phyloP scores from a whole-genome alignment of 441 rosid species.

The Aleurites moluccanus region DNA sequence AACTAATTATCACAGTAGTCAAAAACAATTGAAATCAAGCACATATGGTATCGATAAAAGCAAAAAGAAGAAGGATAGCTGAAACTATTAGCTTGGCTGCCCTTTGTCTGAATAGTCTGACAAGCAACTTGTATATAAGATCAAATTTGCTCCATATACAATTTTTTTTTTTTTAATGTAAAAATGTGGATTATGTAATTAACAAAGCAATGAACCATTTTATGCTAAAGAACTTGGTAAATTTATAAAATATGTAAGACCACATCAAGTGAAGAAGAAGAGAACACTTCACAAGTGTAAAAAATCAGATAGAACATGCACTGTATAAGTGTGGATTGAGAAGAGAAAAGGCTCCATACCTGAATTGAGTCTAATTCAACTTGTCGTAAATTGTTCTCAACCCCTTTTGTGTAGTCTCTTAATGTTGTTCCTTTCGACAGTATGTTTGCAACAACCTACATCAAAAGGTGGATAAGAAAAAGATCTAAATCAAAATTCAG shows the following conservation, averaged over 20 bases:
- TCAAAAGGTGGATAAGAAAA: slow-evolving; percentile 13
- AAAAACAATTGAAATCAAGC: slow-evolving; percentile 4
- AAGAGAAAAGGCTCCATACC: slow-evolving; percentile 45
- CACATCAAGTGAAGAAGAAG: background rate
- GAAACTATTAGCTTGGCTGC: background rate
- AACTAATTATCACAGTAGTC: slow-evolving; percentile 8
- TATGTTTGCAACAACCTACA: slow-evolving; percentile 87
- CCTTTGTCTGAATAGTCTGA: background rate
- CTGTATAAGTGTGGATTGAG: background rate
- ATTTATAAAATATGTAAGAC: background rate
- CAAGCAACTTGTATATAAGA: slow-evolving; percentile 5
- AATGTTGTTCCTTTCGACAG: slow-evolving; percentile 77
- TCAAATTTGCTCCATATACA: background rate
- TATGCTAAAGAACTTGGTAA: background rate
- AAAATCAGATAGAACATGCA: background rate
- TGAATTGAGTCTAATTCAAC: slow-evolving; percentile 92
- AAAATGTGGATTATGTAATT: background rate
- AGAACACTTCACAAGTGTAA: background rate
- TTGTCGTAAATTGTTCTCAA: slow-evolving; percentile 89
- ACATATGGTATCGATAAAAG: background rate
- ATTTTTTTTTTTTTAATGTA: background rate
- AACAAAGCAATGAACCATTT: background rate
- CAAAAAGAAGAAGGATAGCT: background rate
- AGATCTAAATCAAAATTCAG: slow-evolving; percentile 6
- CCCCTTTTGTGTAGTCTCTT: slow-evolving; percentile 91